phyloP scores from a whole-genome alignment of 179 eudicot genomes.

The Corrigiola litoralis region DNA sequence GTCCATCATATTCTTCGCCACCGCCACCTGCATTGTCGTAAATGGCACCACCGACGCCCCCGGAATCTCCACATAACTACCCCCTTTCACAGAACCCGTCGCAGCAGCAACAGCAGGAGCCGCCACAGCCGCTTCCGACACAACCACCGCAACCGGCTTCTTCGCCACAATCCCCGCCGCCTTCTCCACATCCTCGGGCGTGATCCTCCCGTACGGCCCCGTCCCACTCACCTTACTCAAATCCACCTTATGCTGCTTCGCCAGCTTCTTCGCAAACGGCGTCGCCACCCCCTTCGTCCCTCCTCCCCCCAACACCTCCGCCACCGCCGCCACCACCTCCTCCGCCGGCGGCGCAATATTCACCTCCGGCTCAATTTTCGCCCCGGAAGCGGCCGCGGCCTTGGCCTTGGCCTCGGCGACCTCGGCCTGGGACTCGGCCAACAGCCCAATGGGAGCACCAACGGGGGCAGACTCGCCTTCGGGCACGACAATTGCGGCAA shows the following conservation, averaged over 20 bases:
- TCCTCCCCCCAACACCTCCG: conserved; percentile 27
- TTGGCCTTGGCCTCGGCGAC: conserved; percentile 70
- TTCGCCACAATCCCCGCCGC: conserved; percentile 72
- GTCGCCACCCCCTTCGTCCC: conserved; percentile 66
- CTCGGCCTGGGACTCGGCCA: conserved; percentile 78
- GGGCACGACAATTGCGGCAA: conserved; percentile 78
- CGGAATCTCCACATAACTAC: conserved; percentile 54
- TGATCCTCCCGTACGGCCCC: conserved; percentile 84
- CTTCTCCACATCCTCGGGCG: conserved; percentile 83
- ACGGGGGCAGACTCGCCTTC: conserved; percentile 84
- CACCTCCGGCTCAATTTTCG: conserved; percentile 12
- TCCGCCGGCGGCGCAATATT: conserved; percentile 13
- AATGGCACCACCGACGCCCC: conserved; percentile 85
- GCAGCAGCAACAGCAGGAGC: conserved; percentile 20
- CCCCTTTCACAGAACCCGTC: conserved; percentile 25
- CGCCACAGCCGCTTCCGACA: conserved; percentile 1
- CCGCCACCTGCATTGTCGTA: conserved; percentile 86
- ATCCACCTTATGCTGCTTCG: conserved; percentile 94
- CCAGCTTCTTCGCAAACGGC: conserved; percentile 88
- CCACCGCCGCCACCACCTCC: conserved; percentile 14
- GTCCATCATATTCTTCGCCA: conserved; percentile 91
- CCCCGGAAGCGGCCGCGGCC: conserved; percentile 39
- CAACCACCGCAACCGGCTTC: conserved; percentile 17
- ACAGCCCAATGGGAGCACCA: conserved; percentile 79
- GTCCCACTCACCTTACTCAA: conserved; percentile 56